Base-by-base conservation (phyloP, 1,284 basidiomycete species). In the Pseudozyma thailandica region DNA sequence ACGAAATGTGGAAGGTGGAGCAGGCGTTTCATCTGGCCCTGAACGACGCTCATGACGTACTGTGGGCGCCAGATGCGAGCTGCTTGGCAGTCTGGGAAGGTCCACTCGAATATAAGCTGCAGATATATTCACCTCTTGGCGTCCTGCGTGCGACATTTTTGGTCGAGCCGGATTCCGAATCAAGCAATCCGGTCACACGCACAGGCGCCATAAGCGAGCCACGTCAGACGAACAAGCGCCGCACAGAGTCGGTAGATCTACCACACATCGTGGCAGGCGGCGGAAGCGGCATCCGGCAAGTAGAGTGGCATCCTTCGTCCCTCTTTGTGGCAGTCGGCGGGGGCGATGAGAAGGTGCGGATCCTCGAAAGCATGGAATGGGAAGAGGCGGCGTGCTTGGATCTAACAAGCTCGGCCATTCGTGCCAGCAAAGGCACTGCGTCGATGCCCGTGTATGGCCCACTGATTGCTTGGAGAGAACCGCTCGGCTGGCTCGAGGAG, bases 11-110 rank as follows among this genome's bases (percentile, higher is more conserved):
- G 70, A 63, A 68, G 50, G 39, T 46, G 31, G 64, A 68, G 15
- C 57, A 91, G 92, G 91, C 93, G 82, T 94, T 92, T 72, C 87
- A 90, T 3, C 84, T 92, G n/a, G 89, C 89, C 1, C 92, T 92
- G 0, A 85, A 87, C 6, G 90, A 91, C 21, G 83, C 92, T 21
- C 86, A 90, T 15, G 91, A 90, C 0, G 80, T 94, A n/a, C 85
- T 88, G 1, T 86, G 94, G 63, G 93, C 92, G 9, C 92, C 93
- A 0, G 90, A 88, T 12, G 92, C 92, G 6, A 90, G 89, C 71
- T 86, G 90, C 82, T 69, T 95, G 13, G 92, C 92, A 0, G 86
- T 91, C 0, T 93, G 91, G 90, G 93, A 95, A 79, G 89, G 90
- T 20, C 49, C 50, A 2, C 21, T 74, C 5, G 75, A 94, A 92